Percentiles rank a stretch among this genome's conserved stretches.
Evolutionary conservation across 352 stramenopile genomes (phyloP).

Genomic region (Blastocystis sp.): DNA sequence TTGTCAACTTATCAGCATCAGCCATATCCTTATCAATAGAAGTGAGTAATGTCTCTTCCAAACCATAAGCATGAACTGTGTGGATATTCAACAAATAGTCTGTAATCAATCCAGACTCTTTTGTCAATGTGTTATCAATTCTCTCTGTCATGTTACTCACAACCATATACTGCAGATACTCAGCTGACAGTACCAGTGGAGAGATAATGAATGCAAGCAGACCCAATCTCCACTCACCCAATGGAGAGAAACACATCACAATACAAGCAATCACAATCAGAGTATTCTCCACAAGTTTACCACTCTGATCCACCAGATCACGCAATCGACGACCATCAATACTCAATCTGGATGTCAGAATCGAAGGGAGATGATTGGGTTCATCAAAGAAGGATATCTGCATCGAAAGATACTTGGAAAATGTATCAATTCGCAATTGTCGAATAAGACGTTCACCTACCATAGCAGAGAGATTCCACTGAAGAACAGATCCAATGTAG

Average conservation of each 20-base stretch:
- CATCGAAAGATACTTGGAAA: neutral
- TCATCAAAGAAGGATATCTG: conserved; percentile 32
- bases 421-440: neutral
- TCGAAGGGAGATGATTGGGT: neutral
- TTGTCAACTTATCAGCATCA: neutral
- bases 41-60: neutral
- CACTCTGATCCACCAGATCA: neutral
- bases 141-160: neutral
- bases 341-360: neutral
- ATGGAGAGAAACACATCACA: neutral
- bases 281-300: neutral
- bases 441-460: neutral
- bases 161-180: neutral
- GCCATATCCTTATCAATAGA: neutral
- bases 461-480: neutral
- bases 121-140: neutral
- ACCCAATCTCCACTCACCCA: neutral
- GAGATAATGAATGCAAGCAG: conserved; percentile 3
- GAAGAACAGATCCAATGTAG: neutral
- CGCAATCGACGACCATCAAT: conserved; percentile 29
- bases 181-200: neutral
- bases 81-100: conserved; percentile 56
- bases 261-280: neutral
- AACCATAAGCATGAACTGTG: conserved; percentile 14
- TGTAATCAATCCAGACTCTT: neutral